Evolutionary conservation across 371 early-diverging fungal genomes (phyloP), one percentile per base, ranked within the genome.

Genomic region (Mortierella sp.): DNA sequence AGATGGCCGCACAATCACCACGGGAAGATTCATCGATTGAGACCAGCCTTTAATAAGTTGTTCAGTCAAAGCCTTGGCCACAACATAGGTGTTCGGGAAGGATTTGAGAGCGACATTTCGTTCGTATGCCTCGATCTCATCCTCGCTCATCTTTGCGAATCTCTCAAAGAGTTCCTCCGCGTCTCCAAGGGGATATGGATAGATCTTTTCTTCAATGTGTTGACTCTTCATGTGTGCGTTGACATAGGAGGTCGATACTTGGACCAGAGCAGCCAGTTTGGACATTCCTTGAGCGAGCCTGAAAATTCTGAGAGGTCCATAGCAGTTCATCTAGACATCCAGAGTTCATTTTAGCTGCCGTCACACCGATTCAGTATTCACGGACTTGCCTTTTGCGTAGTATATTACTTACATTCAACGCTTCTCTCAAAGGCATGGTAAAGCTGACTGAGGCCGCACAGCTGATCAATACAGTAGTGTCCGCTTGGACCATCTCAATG

Each of bases 51-150:
- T 3, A 49, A 49, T 12, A 5, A 88, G 26, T 66, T 90, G 88
- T 57, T 90, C 90, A 24, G 88, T 73, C 22, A 90, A 65, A 1
- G 88, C 79, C 57, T 90, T 90, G 16, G 88, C 85, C 35, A 86
- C 85, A 0, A 83, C 65, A 67, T 88, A 87, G 0, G 83, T 79
- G 39, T 85, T 87, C 20, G 81, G 87, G 68, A 87, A 90, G 5
- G 52, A 57, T 30, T 61, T 62, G 39, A 72, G 62, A 59, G 66
- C 63, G 28, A 59, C 35, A 35, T 67, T 18, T 18, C 52, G 62
- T 55, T 70, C 54, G n/a, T 64, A 65, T 32, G 22, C 20, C 11
- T 20, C 20, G 20, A 65, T 66, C 30, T 67, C 66, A 1, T 65
- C 45, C 26, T 69, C 59, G 20, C 61, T 87, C 66, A 88, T 78